Evolutionary conservation across 352 stramenopile species (phyloP), one percentile per base, ranked within the genome.

Genomic region (Globisporangium irregulare): DNA sequence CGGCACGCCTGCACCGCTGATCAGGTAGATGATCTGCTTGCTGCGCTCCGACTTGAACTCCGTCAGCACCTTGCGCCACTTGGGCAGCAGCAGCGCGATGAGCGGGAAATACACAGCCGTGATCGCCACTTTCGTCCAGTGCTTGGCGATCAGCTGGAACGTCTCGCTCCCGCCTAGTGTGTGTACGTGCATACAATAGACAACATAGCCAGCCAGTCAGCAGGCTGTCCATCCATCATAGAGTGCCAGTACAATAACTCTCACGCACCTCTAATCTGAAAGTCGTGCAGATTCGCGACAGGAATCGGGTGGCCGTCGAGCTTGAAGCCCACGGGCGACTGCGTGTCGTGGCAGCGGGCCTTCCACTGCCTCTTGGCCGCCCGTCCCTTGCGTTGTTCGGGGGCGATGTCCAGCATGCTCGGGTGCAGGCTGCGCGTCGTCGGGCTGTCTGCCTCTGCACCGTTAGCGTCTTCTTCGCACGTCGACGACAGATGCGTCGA

Each of bases 31-130:
- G n/a, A 99, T 82, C 87, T 97, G 82, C 77, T 96, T 74, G 87
- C 81, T 93, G 65, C 73, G 70, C 57, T 88, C 71, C 20, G 85
- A 93, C 73, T 94, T 81, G 70, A 93, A 93, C 54, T 94, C 82
- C 38, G 78, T 68, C 0, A 95, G 78, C 67, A 93, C 84, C 41
- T 90, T 77, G 32, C 71, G 77, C 97, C 97, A 99, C 67, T 97
- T 96, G 41, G 93, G 95, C 59, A 99, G 64, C 38, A 99, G 74
- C 66, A 96, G 82, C 20, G 94, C 92, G 29, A 99, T 84, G 15
- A 99, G 80, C 36, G 97, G 97, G 63, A 99, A 99, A 76, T 98
- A 99, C 36, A 95, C 86, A 20, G 85, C 86, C 50, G 84, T 92
- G 74, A 96, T 94, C 8, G 70, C 78, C 34, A 94, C 81, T 2